phyloP scores from a whole-genome alignment of 1,284 basidiomycete species.

The Ceratobasidium sp. region DNA sequence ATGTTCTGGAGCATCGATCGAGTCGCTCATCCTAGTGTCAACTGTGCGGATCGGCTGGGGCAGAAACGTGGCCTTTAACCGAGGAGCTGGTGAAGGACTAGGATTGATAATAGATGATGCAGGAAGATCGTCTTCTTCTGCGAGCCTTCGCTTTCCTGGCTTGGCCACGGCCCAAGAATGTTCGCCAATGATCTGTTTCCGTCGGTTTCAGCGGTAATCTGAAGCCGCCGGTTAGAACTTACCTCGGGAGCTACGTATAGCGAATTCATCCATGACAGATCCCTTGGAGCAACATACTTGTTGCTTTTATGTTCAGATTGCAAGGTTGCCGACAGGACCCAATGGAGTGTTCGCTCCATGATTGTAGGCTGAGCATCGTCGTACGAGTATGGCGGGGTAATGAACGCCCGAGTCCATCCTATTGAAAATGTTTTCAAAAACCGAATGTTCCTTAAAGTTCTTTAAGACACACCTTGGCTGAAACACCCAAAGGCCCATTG shows the following conservation, averaged over 20 bases:
- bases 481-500: constrained; percentile 37
- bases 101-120: not conserved
- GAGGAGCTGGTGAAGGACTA: not conserved
- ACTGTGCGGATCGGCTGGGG: not conserved
- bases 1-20: not conserved
- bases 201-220: not conserved
- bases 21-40: constrained; percentile 1
- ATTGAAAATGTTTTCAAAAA: not conserved
- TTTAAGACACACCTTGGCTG: constrained; percentile 19
- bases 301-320: constrained; percentile 29
- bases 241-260: constrained; percentile 34
- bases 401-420: constrained; percentile 28
- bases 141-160: constrained; percentile 22
- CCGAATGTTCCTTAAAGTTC: not conserved
- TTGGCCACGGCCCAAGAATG: constrained; percentile 27
- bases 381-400: constrained; percentile 22
- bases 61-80: constrained; percentile 7
- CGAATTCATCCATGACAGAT: constrained; percentile 32
- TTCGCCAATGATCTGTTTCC: constrained; percentile 22
- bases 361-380: constrained; percentile 21
- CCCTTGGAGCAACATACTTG: constrained; percentile 23
- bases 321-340: constrained; percentile 35
- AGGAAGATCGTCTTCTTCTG: constrained; percentile 21
- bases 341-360: constrained; percentile 35
- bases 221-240: not conserved